Base-by-base conservation (phyloP, 2,329 filamentous ascomycete species). In the Fusarium floridanum region DNA sequence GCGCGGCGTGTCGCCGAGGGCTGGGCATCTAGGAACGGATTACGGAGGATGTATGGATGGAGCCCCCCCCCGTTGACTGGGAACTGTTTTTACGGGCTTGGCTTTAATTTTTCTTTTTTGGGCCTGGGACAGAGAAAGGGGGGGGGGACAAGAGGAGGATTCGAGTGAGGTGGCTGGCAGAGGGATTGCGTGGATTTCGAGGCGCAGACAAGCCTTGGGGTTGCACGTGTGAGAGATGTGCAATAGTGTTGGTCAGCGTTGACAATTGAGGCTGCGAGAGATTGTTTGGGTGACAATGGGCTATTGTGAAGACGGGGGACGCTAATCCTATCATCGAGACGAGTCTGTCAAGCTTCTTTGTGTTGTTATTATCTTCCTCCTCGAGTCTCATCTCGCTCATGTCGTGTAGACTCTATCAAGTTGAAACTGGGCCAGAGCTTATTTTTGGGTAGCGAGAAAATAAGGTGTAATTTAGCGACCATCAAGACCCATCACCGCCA, bases 401-500 rank as follows among this genome's bases (percentile, higher is more conserved):
- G 14, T 39, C 41, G 62, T 57, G 32, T 59, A 29, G 24, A 17
- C n/a, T 63, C 36, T 59, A 27, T 59, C 22, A 39, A 48, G 55
- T 24, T 61, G 55, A 64, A 69, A 64, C 67, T 22, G 29, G 53
- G 16, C 32, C 29, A 37, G 61, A 72, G 64, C 64, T 72, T 72
- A 74, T 61, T 62, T 71, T 56, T 62, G 32, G 20, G 41, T 22
- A 53, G 64, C 61, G 61, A 48, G 22, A 62, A 65, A 36, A 36
- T 72, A 75, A 75, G 61, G 61, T 75, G 24, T 37, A 32, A 57
- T 61, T 74, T 66, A 70, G 68, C 68, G 53, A 75, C 57, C 64
- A 48, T 43, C 64, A 50, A 32, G 41, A 50, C 20, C 29, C 36
- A n/a, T 36, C 29, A n/a, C 53, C 34, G 43, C 72, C 72, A 74